These are phyloP conservation scores for Ormosia semicastrata DNA, from an alignment of 306 rosid genomes.

Conservation along the genomic window DNA sequence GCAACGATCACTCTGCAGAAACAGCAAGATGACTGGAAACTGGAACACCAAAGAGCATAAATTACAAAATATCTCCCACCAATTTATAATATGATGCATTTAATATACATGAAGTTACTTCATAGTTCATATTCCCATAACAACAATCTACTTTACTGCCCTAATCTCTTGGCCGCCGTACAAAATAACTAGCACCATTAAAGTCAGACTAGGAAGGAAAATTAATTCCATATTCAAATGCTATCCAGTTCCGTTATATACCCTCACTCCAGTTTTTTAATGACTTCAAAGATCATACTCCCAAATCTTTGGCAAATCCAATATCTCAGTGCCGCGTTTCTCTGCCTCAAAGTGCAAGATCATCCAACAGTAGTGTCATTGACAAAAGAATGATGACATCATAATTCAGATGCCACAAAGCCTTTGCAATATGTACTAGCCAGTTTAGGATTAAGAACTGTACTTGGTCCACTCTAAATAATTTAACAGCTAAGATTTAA, in stretches of 20 bases:
- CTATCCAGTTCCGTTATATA: neutral
- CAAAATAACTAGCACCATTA: neutral
- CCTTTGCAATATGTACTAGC: neutral
- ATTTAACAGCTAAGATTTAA: neutral
- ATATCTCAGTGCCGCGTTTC: neutral
- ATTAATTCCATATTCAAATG: neutral
- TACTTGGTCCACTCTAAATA: neutral
- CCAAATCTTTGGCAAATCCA: neutral
- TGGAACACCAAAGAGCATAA: neutral
- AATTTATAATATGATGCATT: neutral
- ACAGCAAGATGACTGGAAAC: neutral
- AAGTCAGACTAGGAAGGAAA: neutral
- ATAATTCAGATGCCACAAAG: neutral
- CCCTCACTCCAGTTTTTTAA: neutral
- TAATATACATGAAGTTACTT: neutral
- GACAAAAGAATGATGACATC: neutral
- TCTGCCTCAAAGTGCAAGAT: neutral
- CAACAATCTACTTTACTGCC: neutral
- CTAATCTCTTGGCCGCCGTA: neutral
- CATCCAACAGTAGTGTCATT: neutral
- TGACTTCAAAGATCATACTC: neutral
- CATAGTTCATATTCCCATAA: neutral
- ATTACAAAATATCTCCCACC: neutral
- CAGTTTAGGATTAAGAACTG: neutral
- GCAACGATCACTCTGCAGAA: neutral